A percentile compares a stretch with the other conserved stretches of the same genome.
Conservation (phyloP, 2,329 filamentous ascomycete genomes). For the Penicillium sp. region DNA sequence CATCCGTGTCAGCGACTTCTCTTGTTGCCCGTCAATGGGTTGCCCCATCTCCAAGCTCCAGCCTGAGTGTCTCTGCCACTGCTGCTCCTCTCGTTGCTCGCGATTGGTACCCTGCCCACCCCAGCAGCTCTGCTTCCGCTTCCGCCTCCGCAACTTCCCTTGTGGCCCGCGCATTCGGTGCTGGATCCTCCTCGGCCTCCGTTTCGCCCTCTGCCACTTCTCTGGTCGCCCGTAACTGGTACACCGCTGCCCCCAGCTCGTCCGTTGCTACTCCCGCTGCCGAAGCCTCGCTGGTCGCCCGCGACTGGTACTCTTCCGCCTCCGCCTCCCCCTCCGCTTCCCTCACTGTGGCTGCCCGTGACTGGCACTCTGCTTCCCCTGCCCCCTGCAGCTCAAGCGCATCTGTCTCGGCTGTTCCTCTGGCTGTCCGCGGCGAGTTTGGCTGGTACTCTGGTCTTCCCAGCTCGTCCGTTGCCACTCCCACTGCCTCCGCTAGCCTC, state of each 20-base stretch:
- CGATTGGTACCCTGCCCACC: conserved; percentile 11
- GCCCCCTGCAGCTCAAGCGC: background rate
- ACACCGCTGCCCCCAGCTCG: background rate
- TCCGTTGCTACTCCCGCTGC: background rate
- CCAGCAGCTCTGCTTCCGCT: background rate
- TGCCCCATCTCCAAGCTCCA: background rate
- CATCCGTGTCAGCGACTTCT: conserved; percentile 2
- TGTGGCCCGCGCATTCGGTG: conserved; percentile 13
- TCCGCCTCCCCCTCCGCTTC: background rate
- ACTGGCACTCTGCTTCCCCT: conserved; percentile 1
- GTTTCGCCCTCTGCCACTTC: conserved; percentile 4
- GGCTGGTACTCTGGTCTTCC: conserved; percentile 5
- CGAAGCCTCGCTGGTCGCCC: background rate
- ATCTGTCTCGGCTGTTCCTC: conserved; percentile 4
- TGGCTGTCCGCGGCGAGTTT: conserved; percentile 7
- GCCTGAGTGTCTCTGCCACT: background rate
- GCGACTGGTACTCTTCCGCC: background rate
- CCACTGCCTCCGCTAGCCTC: conserved; percentile 8
- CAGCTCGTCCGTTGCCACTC: background rate
- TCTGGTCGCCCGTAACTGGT: conserved; percentile 13
- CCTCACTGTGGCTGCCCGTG: background rate
- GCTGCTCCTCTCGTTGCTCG: conserved; percentile 8
- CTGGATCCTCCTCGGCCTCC: conserved; percentile 4
- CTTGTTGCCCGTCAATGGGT: conserved; percentile 13
- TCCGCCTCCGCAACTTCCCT: conserved; percentile 5